phyloP scores from a whole-genome alignment of 495 filamentous ascomycete genomes.

The Aspergillus campestris region DNA sequence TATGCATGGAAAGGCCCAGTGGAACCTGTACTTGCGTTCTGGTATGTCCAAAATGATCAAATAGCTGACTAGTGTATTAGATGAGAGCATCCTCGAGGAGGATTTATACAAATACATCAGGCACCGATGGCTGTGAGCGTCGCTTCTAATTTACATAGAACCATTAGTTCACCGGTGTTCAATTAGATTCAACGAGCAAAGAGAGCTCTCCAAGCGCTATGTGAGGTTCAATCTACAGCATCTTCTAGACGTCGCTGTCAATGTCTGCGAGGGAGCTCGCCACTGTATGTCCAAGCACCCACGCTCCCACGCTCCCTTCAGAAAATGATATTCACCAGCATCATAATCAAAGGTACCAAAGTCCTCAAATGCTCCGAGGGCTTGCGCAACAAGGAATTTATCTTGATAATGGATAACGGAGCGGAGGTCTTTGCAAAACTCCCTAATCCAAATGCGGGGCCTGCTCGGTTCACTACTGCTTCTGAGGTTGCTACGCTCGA shows the following conservation, averaged over 20 bases:
- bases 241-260: constrained; percentile 24
- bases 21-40: too few relatives aligned
- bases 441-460: constrained; percentile 26
- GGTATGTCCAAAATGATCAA: too few relatives aligned
- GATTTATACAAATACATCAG: constrained; percentile 12
- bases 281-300: constrained; percentile 19
- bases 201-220: constrained; percentile 26
- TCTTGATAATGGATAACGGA: constrained; percentile 34
- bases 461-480: constrained; percentile 14
- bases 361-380: constrained; percentile 27
- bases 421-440: constrained; percentile 28
- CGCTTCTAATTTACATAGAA: background rate
- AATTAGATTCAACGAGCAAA: constrained; percentile 26
- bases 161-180: constrained; percentile 5
- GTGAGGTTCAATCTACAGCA: constrained; percentile 28
- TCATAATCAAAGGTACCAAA: constrained; percentile 24
- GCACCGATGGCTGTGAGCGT: constrained; percentile 29
- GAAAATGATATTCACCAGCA: too few relatives aligned
- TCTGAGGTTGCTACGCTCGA: constrained; percentile 30
- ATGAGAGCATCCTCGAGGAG: too few relatives aligned
- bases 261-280: constrained; percentile 19
- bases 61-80: too few relatives aligned
- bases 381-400: constrained; percentile 18
- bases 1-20: too few relatives aligned
- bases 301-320: too few relatives aligned